A percentile compares a stretch with the other conserved stretches of the same genome.
Evolutionary conservation across 345 rosid genomes (phyloP).

Genomic region (Eucalyptus camaldulensis): DNA sequence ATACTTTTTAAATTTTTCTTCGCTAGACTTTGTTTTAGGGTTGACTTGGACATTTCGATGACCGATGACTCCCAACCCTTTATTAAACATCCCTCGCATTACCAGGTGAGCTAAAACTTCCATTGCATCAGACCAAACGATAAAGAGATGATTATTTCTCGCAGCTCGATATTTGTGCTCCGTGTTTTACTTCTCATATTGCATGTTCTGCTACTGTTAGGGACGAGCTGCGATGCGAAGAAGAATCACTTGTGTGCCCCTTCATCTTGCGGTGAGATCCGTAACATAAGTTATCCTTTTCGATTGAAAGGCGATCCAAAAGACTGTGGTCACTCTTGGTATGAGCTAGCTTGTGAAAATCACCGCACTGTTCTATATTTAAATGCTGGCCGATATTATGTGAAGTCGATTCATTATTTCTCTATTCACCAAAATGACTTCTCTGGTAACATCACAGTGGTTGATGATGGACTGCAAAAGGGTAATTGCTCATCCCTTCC

Average conservation of each 20-base stretch:
- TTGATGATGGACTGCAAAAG: background rate
- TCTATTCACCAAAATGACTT: too few species aligned
- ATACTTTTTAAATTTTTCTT: too few species aligned
- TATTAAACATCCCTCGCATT: too few species aligned
- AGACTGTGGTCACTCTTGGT: fast-evolving
- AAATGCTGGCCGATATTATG: background rate
- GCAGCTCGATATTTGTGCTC: too few species aligned
- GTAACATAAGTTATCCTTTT: background rate
- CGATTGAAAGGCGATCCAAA: background rate
- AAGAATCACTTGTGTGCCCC: background rate
- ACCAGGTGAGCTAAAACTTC: too few species aligned
- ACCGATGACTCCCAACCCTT: too few species aligned
- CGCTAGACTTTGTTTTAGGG: too few species aligned
- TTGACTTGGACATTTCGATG: too few species aligned
- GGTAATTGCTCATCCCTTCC: background rate
- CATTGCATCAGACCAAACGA: too few species aligned
- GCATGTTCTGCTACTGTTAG: background rate
- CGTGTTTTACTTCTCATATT: background rate
- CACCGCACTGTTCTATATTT: background rate
- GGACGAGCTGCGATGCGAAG: background rate
- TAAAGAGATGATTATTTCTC: too few species aligned
- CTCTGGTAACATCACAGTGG: background rate
- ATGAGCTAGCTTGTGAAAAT: background rate
- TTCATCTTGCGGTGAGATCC: background rate
- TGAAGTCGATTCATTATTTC: background rate